These are phyloP conservation scores for Avena sativa DNA, from an alignment of 176 grass and related monocot genomes.

Conservation along the genomic window DNA sequence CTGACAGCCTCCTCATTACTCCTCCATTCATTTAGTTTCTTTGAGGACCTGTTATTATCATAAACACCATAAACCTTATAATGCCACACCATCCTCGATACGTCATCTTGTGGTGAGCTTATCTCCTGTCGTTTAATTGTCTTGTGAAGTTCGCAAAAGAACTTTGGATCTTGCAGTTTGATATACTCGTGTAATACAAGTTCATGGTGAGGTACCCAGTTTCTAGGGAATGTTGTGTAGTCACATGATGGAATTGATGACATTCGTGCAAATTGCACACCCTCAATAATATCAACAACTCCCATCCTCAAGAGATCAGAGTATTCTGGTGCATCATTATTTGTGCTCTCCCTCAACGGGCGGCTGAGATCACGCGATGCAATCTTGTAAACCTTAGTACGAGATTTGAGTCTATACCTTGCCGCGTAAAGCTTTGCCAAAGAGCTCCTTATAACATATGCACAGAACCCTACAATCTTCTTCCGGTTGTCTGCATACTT, in stretches of 20 bases:
- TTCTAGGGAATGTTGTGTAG: constrained; percentile 87
- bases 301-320: constrained; percentile 98
- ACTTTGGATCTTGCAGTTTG: constrained; percentile 92
- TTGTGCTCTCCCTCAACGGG: constrained; percentile 78
- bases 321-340: constrained; percentile 87
- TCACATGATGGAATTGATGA: constrained; percentile 88
- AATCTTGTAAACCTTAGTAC: constrained; percentile 95
- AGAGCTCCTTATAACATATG: constrained; percentile 86
- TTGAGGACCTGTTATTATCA: constrained; percentile 52
- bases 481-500: constrained; percentile 93
- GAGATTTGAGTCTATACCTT: constrained; percentile 93
- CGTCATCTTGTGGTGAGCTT: constrained; percentile 75
- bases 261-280: constrained; percentile 91
- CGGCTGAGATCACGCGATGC: constrained; percentile 90
- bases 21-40: constrained; percentile 36
- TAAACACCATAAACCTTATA: constrained; percentile 88
- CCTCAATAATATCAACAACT: constrained; percentile 89
- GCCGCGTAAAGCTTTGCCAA: constrained; percentile 91
- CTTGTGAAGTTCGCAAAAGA: constrained; percentile 83
- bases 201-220: constrained; percentile 86
- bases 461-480: constrained; percentile 94
- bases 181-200: constrained; percentile 82
- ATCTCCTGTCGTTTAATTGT: constrained; percentile 71
- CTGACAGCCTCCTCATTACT: constrained; percentile 27
- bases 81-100: constrained; percentile 81